A percentile compares a stretch with the other conserved stretches of the same genome.
Conservation (phyloP, 2,329 filamentous ascomycete species). For the Penicillium oxalicum region DNA sequence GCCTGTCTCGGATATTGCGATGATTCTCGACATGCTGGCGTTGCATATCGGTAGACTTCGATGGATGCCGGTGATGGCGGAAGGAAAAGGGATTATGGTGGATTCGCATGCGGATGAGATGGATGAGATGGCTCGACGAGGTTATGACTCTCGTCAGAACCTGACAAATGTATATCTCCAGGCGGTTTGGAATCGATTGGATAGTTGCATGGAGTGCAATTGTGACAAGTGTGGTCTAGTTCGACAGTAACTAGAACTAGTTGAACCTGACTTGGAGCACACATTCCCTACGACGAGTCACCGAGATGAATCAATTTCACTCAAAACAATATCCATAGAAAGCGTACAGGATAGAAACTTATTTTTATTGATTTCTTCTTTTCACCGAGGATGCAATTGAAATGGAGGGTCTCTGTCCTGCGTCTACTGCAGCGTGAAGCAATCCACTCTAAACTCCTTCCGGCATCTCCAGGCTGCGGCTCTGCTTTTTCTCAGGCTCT, state of each 20-base stretch:
- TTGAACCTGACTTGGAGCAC: neutral
- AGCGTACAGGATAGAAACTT: no score
- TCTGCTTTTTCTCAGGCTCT: neutral
- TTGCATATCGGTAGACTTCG: neutral
- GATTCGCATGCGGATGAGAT: neutral
- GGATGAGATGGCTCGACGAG: neutral
- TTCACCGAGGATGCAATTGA: no score
- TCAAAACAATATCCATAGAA: no score
- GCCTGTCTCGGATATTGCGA: neutral
- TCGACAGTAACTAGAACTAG: neutral
- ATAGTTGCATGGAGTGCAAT: constrained; percentile 1
- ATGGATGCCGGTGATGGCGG: neutral
- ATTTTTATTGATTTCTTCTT: no score
- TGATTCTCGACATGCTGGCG: neutral
- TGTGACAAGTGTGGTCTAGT: constrained; percentile 5
- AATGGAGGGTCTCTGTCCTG: no score
- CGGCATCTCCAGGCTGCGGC: neutral
- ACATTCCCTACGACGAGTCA: no score
- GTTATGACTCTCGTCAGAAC: neutral
- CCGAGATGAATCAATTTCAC: no score
- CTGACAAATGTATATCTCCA: neutral
- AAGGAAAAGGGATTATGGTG: neutral
- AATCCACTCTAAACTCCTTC: no score
- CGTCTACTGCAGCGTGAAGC: no score
- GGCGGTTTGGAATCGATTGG: neutral